Percentiles rank a stretch among this genome's conserved stretches.
phyloP scores from a whole-genome alignment of 2,329 filamentous ascomycete species.

The Fusarium oligoseptatum region DNA sequence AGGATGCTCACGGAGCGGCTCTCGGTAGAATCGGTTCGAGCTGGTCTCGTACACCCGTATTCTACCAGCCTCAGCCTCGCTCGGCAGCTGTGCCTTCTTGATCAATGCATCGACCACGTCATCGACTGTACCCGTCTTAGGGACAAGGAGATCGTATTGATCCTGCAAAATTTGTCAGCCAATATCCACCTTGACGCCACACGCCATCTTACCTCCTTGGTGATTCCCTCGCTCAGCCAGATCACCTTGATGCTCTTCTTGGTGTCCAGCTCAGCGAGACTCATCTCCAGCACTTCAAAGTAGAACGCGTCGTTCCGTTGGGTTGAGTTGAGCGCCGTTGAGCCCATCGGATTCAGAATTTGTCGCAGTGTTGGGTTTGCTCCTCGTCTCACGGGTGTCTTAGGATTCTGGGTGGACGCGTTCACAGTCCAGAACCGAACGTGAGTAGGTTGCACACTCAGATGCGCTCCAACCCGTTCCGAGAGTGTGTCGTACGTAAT shows the following conservation, averaged over 20 bases:
- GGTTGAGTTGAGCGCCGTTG: slow-evolving; percentile 74
- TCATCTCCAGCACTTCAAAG: slow-evolving; percentile 96
- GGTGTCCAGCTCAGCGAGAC: slow-evolving; percentile 90
- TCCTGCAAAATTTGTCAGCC: slow-evolving; percentile 65
- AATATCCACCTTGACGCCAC: not conserved
- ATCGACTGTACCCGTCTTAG: slow-evolving; percentile 84
- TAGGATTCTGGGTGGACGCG: slow-evolving; percentile 80
- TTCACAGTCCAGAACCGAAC: slow-evolving; percentile 93
- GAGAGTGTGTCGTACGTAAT: slow-evolving; percentile 91
- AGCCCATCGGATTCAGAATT: slow-evolving; percentile 82
- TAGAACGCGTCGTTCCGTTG: slow-evolving; percentile 84
- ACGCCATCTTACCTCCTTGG: slow-evolving; percentile 78
- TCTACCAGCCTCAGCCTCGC: slow-evolving; percentile 76
- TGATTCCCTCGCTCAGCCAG: slow-evolving; percentile 89
- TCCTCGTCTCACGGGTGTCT: slow-evolving; percentile 80
- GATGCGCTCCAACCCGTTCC: slow-evolving; percentile 82
- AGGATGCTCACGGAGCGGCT: slow-evolving; percentile 76
- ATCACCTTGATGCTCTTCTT: slow-evolving; percentile 88
- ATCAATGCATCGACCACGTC: slow-evolving; percentile 83
- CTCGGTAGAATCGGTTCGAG: slow-evolving; percentile 85
- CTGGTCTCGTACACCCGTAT: slow-evolving; percentile 88
- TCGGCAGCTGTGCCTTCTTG: slow-evolving; percentile 83
- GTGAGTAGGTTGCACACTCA: slow-evolving; percentile 86
- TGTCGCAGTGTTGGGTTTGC: slow-evolving; percentile 78
- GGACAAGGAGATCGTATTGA: slow-evolving; percentile 83